These are phyloP conservation scores for Taphrina populina DNA, from an alignment of 1,139 yeast genomes.

Conservation along the genomic window DNA sequence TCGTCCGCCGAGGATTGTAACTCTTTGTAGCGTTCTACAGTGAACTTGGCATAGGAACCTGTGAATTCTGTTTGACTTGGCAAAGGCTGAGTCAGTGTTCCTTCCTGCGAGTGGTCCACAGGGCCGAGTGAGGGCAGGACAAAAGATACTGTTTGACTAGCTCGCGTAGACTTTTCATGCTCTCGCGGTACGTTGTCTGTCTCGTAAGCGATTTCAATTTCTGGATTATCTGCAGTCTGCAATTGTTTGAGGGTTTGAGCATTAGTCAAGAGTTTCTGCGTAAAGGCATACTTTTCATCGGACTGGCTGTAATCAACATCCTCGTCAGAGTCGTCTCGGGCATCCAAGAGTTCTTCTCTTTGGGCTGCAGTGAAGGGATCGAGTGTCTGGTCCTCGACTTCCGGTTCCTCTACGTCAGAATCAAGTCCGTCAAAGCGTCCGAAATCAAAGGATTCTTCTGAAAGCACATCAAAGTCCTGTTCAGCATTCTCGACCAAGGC, in stretches of 20 bases:
- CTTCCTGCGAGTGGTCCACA: not conserved
- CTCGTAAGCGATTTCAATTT: slow-evolving; percentile 9
- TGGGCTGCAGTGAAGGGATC: slow-evolving; percentile 33
- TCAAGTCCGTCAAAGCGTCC: slow-evolving; percentile 9
- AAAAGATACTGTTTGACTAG: not conserved
- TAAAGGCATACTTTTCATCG: slow-evolving; percentile 10
- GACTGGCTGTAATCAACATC: not conserved
- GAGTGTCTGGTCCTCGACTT: not conserved
- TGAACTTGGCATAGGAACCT: not conserved
- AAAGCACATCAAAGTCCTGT: slow-evolving; percentile 13
- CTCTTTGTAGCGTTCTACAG: not conserved
- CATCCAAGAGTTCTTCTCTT: not conserved
- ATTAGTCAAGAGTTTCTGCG: slow-evolving; percentile 21
- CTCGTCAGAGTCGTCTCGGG: slow-evolving; percentile 1
- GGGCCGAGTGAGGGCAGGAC: not conserved
- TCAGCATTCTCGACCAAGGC: not conserved
- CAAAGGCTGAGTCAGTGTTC: not conserved
- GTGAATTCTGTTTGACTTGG: not conserved
- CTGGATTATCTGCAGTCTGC: slow-evolving; percentile 5
- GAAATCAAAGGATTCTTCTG: slow-evolving; percentile 1
- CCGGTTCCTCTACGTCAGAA: slow-evolving; percentile 6
- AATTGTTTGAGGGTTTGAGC: slow-evolving; percentile 20
- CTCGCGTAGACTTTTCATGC: not conserved
- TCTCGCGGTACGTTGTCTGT: not conserved
- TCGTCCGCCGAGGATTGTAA: not conserved